These are phyloP conservation scores for Penicillium paxilli DNA, from an alignment of 495 filamentous ascomycete genomes.

Conservation along the genomic window DNA sequence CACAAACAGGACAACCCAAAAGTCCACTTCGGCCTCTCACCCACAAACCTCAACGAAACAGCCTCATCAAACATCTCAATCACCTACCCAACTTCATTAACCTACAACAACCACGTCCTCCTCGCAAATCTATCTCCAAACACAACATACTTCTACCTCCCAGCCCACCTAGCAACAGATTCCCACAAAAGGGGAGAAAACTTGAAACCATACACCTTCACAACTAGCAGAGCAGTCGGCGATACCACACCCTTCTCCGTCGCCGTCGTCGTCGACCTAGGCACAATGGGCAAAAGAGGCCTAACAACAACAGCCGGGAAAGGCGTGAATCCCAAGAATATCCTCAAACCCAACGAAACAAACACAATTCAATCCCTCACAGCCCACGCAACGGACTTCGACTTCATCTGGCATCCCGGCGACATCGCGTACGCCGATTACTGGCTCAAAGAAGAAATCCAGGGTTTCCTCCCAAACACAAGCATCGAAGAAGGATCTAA, in stretches of 20 bases:
- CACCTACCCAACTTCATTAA: constrained; percentile 17
- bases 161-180: neutral
- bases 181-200: no score
- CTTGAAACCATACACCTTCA: constrained; percentile 6
- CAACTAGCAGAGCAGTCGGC: constrained; percentile 8
- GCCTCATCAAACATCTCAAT: constrained; percentile 13
- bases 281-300: constrained; percentile 11
- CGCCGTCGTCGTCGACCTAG: constrained; percentile 12
- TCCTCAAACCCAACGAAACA: constrained; percentile 7
- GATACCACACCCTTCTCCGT: constrained; percentile 13
- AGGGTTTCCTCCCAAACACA: constrained; percentile 31
- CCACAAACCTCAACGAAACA: neutral
- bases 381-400: neutral
- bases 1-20: constrained; percentile 2
- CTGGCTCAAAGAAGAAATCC: constrained; percentile 29
- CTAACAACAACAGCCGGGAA: constrained; percentile 8
- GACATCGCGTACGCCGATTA: constrained; percentile 48
- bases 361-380: constrained; percentile 13
- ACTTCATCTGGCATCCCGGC: constrained; percentile 19
- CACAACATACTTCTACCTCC: constrained; percentile 13
- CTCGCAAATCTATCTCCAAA: constrained; percentile 10
- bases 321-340: neutral
- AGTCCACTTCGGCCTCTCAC: constrained; percentile 7
- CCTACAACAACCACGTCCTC: constrained; percentile 18
- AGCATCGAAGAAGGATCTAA: constrained; percentile 22